These are phyloP conservation scores for Aureobasidium sp. DNA, from an alignment of 2,329 filamentous ascomycete species.

Conservation along the genomic window DNA sequence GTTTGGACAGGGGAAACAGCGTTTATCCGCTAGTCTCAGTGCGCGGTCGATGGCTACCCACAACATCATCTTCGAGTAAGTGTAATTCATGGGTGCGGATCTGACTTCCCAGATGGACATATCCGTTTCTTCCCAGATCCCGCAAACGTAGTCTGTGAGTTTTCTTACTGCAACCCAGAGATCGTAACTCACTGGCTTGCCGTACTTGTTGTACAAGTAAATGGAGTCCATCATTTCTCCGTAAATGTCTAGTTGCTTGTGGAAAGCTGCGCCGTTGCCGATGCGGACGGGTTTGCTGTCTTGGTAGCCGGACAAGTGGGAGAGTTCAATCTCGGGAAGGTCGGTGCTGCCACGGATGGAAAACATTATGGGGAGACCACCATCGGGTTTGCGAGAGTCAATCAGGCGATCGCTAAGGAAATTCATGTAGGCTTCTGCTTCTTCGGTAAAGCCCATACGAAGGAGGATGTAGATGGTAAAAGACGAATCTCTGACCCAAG, in stretches of 20 bases:
- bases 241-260: constrained; percentile 73
- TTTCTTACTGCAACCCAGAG: constrained; percentile 65
- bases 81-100: constrained; percentile 67
- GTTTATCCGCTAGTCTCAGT: constrained; percentile 40
- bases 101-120: constrained; percentile 83
- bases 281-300: constrained; percentile 66
- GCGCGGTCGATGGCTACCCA: constrained; percentile 66
- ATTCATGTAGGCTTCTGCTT: constrained; percentile 71
- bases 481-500: constrained; percentile 66
- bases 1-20: constrained; percentile 63
- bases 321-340: constrained; percentile 62
- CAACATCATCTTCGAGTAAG: constrained; percentile 75
- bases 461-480: constrained; percentile 73
- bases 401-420: constrained; percentile 69
- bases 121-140: constrained; percentile 58
- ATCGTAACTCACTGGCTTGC: constrained; percentile 65
- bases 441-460: constrained; percentile 65
- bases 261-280: constrained; percentile 69
- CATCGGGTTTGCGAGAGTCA: constrained; percentile 52
- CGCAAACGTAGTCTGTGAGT: constrained; percentile 63
- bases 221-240: constrained; percentile 55
- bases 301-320: constrained; percentile 66
- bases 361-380: constrained; percentile 72
- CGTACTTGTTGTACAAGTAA: constrained; percentile 48
- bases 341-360: constrained; percentile 66